phyloP scores from a whole-genome alignment of 2,329 filamentous ascomycete genomes.

The Thelonectria discophora region DNA sequence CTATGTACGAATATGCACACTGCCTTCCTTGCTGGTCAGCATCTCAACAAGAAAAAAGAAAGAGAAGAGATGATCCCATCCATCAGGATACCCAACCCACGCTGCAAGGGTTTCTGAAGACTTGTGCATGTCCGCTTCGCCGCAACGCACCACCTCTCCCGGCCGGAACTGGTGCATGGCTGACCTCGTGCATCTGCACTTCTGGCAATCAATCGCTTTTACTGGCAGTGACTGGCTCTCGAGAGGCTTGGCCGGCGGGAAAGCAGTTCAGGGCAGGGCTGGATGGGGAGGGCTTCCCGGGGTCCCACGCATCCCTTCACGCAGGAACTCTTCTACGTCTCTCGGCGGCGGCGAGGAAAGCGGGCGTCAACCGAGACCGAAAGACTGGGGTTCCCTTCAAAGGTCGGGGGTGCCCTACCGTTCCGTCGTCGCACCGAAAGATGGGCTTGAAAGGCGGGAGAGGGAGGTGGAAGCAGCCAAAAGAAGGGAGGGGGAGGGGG shows the following conservation, averaged over 20 bases:
- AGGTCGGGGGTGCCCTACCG: no score
- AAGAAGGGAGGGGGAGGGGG: not conserved
- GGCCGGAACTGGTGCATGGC: not conserved
- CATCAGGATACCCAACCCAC: slow-evolving; percentile 26
- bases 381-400: slow-evolving; percentile 21
- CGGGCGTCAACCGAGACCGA: slow-evolving; percentile 23
- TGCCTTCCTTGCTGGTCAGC: not conserved
- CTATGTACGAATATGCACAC: not conserved
- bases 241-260: slow-evolving; percentile 8
- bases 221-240: not conserved
- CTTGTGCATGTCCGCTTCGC: slow-evolving; percentile 17
- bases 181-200: slow-evolving; percentile 7
- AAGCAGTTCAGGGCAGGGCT: no score
- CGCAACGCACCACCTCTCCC: slow-evolving; percentile 16
- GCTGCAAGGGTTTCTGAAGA: slow-evolving; percentile 17
- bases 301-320: slow-evolving; percentile 36
- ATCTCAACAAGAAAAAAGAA: slow-evolving; percentile 1
- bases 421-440: slow-evolving; percentile 6
- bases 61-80: slow-evolving; percentile 17
- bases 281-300: slow-evolving; percentile 17
- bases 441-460: slow-evolving; percentile 2
- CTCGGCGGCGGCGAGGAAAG: slow-evolving; percentile 22
- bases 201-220: slow-evolving; percentile 1
- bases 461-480: not conserved
- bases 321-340: slow-evolving; percentile 36